These are phyloP conservation scores for Sporodiniella umbellata DNA, from an alignment of 371 early-diverging fungal genomes.

Conservation along the genomic window DNA sequence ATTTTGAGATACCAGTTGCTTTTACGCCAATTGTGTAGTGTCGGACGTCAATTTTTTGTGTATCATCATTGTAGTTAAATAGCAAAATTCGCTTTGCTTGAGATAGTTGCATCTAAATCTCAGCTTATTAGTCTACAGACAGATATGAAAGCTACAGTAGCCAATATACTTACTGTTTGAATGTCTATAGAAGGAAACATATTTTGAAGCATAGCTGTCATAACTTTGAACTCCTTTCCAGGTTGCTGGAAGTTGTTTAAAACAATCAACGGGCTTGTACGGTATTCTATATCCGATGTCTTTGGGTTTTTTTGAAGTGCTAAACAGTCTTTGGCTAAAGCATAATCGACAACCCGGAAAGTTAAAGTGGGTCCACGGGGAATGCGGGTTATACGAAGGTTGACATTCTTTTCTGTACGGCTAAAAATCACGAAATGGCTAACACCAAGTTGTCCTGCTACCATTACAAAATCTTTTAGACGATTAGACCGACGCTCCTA, in stretches of 20 bases:
- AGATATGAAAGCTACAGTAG: no score
- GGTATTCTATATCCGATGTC: conserved; percentile 75
- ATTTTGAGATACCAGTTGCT: conserved; percentile 85
- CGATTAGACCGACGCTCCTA: conserved; percentile 89
- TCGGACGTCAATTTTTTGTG: conserved; percentile 83
- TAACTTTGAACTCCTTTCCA: conserved; percentile 82
- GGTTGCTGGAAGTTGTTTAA: conserved; percentile 88
- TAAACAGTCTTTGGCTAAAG: conserved; percentile 81
- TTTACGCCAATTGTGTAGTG: conserved; percentile 91
- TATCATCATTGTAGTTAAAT: conserved; percentile 85
- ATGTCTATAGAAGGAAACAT: conserved; percentile 95
- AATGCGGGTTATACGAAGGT: conserved; percentile 81
- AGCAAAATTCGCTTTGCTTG: conserved; percentile 90
- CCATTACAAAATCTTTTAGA: conserved; percentile 88
- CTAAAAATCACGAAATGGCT: conserved; percentile 90
- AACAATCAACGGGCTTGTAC: conserved; percentile 81
- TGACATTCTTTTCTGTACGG: conserved; percentile 77
- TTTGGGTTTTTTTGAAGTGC: conserved; percentile 79
- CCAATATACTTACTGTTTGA: conserved; percentile 71
- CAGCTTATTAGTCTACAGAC: no score
- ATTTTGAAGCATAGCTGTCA: conserved; percentile 93
- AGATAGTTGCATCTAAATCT: conserved; percentile 72
- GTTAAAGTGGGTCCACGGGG: conserved; percentile 94
- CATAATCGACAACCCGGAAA: conserved; percentile 85
- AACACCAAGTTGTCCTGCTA: conserved; percentile 85